Conservation (phyloP, 2,329 filamentous ascomycete species). For the Fusarium succisae region DNA sequence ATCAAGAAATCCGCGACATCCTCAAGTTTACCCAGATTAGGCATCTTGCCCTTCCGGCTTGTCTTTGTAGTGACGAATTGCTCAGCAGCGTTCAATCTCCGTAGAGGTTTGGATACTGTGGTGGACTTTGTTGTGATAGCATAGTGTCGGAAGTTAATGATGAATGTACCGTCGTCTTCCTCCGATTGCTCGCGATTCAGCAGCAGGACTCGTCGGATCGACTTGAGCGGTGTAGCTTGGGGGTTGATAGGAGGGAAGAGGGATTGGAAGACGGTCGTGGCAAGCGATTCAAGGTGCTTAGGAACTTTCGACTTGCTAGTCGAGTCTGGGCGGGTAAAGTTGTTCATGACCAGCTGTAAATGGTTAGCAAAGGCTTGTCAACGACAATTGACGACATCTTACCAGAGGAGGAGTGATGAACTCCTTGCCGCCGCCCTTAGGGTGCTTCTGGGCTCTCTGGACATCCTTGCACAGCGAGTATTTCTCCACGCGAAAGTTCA, state of each 20-base stretch:
- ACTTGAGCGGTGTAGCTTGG: constrained; percentile 85
- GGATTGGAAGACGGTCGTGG: constrained; percentile 94
- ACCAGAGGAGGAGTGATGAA: constrained; percentile 85
- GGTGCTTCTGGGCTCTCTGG: constrained; percentile 82
- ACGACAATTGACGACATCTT: constrained; percentile 41
- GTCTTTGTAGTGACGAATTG: constrained; percentile 72
- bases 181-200: constrained; percentile 79
- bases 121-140: constrained; percentile 91
- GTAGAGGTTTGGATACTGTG: constrained; percentile 84
- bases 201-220: constrained; percentile 91
- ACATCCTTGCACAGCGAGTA: constrained; percentile 96
- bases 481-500: constrained; percentile 93
- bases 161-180: constrained; percentile 74
- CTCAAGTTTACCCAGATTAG: constrained; percentile 88
- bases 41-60: constrained; percentile 74
- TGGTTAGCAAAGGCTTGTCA: constrained; percentile 38
- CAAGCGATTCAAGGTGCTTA: constrained; percentile 90
- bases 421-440: constrained; percentile 83
- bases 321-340: constrained; percentile 76
- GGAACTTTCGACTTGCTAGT: constrained; percentile 77
- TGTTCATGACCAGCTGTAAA: constrained; percentile 91
- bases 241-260: constrained; percentile 96
- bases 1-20: constrained; percentile 97
- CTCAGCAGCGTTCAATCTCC: constrained; percentile 86
- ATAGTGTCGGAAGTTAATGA: constrained; percentile 91